Evolutionary conservation across 1,284 basidiomycete genomes (phyloP), one percentile per base, ranked within the genome.

Genomic region (Marasmius tenuissimus): DNA sequence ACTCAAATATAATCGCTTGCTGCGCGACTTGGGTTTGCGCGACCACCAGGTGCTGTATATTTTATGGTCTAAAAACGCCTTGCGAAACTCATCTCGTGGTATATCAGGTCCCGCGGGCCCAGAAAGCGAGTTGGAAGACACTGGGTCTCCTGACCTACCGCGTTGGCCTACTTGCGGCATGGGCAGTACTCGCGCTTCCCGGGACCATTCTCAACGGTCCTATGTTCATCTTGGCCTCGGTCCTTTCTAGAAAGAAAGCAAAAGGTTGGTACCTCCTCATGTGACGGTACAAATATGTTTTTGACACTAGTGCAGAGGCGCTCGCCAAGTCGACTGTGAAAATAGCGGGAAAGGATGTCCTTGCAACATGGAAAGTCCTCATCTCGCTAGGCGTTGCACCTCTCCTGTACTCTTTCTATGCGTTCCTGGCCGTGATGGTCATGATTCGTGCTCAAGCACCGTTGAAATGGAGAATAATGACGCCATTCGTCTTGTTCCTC

Each of bases 301-400:
- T 27, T 58, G 6, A 49, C 52, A 49, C 63, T 8, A 40, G 61
- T 55, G 18, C 74, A 96, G 97, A 98, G 85, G 97, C 97, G 2
- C 88, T 99, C 61, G 97, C 96, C 48, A 96, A 93, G 8, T 98
- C 97, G 11, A 91, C 88, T 10, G 97, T 99, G 73, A 99, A 99
- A 78, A 87, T 99, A 62, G 93, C 93, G 39, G 97, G 91, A 34
- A 87, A 94, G 55, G 97, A 99, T 73, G 97, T 99, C 12, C 81
- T 99, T 16, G 97, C 96, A 0, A 96, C 96, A 2, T 99, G 97
- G 97, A 99, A 99, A 75, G 89, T 99, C 37, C 85, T 99, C 52
- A 96, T 99, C 59, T 97, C 95, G 11, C 81, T 99, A 57, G 97
- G 92, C 22, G 81, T 95, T 42, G 91, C 94, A 7, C 97, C 97